Conservation (phyloP, 345 rosid species). For the Geranium brycei region DNA sequence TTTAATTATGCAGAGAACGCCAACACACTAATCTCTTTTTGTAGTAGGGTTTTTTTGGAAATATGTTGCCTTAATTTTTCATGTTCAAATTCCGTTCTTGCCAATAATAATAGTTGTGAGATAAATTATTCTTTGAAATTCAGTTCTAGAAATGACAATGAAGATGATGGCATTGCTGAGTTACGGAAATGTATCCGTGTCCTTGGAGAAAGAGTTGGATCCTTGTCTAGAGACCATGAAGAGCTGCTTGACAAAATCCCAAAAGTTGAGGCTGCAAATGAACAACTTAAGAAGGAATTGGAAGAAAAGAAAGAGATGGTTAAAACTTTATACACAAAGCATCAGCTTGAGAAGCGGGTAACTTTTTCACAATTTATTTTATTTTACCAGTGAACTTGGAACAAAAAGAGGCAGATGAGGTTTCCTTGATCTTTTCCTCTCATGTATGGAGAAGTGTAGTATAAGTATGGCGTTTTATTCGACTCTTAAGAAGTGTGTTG, state of each 20-base stretch:
- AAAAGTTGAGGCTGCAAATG: slow-evolving; percentile 55
- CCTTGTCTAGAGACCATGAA: slow-evolving; percentile 58
- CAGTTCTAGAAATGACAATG: slow-evolving; percentile 63
- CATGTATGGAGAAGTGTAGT: too few species aligned
- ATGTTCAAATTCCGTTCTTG: not conserved
- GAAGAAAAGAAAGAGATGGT: slow-evolving; percentile 72
- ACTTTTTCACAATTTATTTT: slow-evolving; percentile 3
- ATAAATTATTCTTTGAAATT: slow-evolving; percentile 13
- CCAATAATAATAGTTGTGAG: slow-evolving; percentile 4
- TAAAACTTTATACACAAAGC: slow-evolving; percentile 68
- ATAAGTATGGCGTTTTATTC: too few species aligned
- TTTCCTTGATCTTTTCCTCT: not conserved
- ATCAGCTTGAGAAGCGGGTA: slow-evolving; percentile 96
- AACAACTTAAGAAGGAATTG: slow-evolving; percentile 62
- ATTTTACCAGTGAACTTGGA: not conserved
- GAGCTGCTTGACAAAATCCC: slow-evolving; percentile 68
- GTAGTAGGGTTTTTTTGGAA: too few species aligned
- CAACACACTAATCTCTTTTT: not conserved
- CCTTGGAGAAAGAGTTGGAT: slow-evolving; percentile 69
- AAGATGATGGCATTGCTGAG: slow-evolving; percentile 61
- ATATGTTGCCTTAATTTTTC: not conserved
- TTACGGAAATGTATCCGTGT: slow-evolving; percentile 58
- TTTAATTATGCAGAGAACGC: not conserved
- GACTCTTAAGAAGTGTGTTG: not conserved
- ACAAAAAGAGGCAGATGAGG: not conserved